Evolutionary conservation across 2,329 filamentous ascomycete genomes (phyloP).

Genomic region (Fusarium burgessii): DNA sequence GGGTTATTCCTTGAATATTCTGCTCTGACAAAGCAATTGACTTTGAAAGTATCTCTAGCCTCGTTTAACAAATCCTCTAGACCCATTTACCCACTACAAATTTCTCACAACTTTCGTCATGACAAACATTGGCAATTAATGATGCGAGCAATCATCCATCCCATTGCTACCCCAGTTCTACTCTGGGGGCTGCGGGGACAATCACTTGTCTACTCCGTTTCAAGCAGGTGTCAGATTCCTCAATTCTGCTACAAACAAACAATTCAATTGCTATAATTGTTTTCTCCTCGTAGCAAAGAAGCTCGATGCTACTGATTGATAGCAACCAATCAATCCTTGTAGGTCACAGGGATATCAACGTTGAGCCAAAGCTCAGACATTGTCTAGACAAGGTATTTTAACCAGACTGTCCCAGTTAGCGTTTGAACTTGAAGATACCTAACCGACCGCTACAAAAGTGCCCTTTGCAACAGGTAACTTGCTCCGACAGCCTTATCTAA

Average conservation of each 20-base stretch:
- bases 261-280: constrained; percentile 1
- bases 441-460: constrained; percentile 1
- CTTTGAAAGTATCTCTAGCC: neutral
- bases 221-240: constrained; percentile 18
- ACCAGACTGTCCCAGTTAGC: constrained; percentile 17
- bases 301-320: constrained; percentile 24
- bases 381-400: neutral
- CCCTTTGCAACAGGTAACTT: constrained; percentile 14
- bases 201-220: constrained; percentile 18
- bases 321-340: constrained; percentile 15
- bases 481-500: constrained; percentile 15
- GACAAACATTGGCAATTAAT: constrained; percentile 10
- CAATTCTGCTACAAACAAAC: constrained; percentile 7
- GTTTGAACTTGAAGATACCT: constrained; percentile 5
- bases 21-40: neutral
- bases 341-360: neutral
- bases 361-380: constrained; percentile 12
- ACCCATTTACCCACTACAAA: constrained; percentile 1
- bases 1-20: constrained; percentile 2
- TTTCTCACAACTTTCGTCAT: constrained; percentile 9
- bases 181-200: constrained; percentile 32
- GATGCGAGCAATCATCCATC: constrained; percentile 17
- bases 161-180: constrained; percentile 23
- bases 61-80: neutral
- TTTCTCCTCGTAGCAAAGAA: neutral